A percentile compares a stretch with the other conserved stretches of the same genome.
phyloP scores from a whole-genome alignment of 306 rosid genomes.

The Parietaria judaica region DNA sequence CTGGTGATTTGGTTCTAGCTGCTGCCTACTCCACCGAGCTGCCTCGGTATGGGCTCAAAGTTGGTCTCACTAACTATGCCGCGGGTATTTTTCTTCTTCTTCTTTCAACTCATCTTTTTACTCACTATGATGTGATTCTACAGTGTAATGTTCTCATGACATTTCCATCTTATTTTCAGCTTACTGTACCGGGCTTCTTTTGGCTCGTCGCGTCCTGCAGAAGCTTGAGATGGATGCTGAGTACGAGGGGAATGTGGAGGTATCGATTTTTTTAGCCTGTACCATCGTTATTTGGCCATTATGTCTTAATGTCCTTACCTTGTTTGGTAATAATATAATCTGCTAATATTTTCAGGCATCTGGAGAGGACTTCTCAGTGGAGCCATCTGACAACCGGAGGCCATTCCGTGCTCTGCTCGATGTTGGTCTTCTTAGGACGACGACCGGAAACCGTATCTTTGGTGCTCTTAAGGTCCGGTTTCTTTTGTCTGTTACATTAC shows the following conservation, averaged over 20 bases:
- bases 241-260: constrained; percentile 91
- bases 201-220: constrained; percentile 78
- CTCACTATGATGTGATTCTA: no score
- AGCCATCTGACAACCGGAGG: constrained; percentile 80
- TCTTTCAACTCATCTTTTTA: no score
- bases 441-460: constrained; percentile 83
- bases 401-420: constrained; percentile 98
- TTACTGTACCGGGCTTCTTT: constrained; percentile 83
- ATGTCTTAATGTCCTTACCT: background rate
- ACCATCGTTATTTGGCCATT: no score
- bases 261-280: background rate
- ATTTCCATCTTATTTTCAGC: constrained; percentile 29
- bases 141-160: no score
- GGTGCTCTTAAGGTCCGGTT: constrained; percentile 64
- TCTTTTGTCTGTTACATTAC: background rate
- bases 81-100: constrained; percentile 46
- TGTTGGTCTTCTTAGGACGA: constrained; percentile 74
- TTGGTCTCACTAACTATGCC: constrained; percentile 86
- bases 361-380: constrained; percentile 89
- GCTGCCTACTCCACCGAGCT: constrained; percentile 77
- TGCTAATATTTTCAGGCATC: constrained; percentile 34
- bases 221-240: constrained; percentile 69
- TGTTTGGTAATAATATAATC: background rate
- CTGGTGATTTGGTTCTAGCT: constrained; percentile 78
- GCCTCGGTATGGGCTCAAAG: constrained; percentile 65